Evolutionary conservation across 352 stramenopile genomes (phyloP).

Genomic region (Globisporangium megalacanthum): DNA sequence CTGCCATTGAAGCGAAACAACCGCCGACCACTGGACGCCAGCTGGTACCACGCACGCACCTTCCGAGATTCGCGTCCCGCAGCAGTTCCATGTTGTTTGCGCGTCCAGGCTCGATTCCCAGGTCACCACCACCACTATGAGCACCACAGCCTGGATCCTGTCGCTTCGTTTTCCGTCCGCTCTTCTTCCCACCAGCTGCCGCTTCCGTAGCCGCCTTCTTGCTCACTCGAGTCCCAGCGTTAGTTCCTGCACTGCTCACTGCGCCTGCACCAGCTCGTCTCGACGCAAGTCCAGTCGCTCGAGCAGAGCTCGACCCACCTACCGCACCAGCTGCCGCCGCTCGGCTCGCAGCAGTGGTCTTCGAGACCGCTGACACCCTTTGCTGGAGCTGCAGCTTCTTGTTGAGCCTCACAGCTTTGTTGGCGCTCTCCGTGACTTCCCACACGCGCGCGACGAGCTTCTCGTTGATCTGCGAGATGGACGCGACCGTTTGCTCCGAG

Average conservation of each 20-base stretch:
- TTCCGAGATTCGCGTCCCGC: constrained; percentile 58
- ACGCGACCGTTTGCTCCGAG: constrained; percentile 63
- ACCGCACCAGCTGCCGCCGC: constrained; percentile 21
- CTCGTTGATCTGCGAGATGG: constrained; percentile 66
- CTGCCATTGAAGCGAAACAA: background rate
- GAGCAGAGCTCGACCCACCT: background rate
- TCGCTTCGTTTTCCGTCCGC: constrained; percentile 3
- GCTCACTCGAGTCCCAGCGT: background rate
- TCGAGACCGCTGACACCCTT: constrained; percentile 37
- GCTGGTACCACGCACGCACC: constrained; percentile 25
- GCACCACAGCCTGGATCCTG: background rate
- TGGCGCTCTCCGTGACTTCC: constrained; percentile 50
- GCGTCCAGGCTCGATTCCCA: background rate
- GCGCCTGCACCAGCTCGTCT: background rate
- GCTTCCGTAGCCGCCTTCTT: constrained; percentile 6
- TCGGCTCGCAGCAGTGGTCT: constrained; percentile 51
- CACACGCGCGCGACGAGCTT: constrained; percentile 61
- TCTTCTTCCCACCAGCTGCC: constrained; percentile 6
- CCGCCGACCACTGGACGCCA: background rate
- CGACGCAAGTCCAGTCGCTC: background rate
- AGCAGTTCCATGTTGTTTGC: constrained; percentile 59
- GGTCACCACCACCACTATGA: too few relatives aligned
- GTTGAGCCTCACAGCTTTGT: constrained; percentile 47
- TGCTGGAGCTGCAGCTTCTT: constrained; percentile 51
- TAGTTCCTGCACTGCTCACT: background rate